Base-by-base conservation (phyloP, 768 basidiomycete species). In the Cystofilobasidium ferigula region DNA sequence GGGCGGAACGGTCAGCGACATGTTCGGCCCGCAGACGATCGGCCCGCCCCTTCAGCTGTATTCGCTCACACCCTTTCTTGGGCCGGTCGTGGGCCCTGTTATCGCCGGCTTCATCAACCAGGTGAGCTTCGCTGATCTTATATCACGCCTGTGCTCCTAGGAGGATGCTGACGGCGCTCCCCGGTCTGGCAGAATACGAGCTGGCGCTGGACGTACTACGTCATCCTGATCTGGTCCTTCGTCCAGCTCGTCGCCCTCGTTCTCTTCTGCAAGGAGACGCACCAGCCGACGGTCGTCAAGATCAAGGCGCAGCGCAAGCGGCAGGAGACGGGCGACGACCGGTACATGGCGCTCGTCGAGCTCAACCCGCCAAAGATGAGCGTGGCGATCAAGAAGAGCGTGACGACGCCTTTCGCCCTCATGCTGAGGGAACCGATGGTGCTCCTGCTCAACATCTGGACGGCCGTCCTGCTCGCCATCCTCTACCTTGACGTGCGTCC, bases 201-300 rank as follows among this genome's bases (percentile, higher is more conserved):
- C n/a, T 76, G 75, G 75, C 57, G 86, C 67, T 90, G 88, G 88
- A 87, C 87, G 0, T 91, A 85, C 76, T 83, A 84, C 63, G 75
- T 86, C 20, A 73, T 85, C 64, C 68, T 85, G 1, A 86, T 86
- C 26, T 91, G 88, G 89, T 78, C 81, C 0, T 82, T 81, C 57
- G 75, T 75, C 3, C 80, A 87, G 73, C 74, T 79, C 12, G 57
- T 81, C 10, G 76, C 81, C 0, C 75, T 90, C 10, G 71, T 83
- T 56, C 28, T 81, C 82, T 71, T 86, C 42, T 81, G 87, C 0
- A 86, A 86, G 1, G 89, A 90, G 76, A 87, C 87, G 0, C 88
- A 83, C 71, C 74, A 73, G 3, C 85, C 87, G 0, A 78, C 84
- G 10, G 76, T 90, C 9, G 73, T 82, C 38, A 82, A 83, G 72